These are phyloP conservation scores for Hymenoscyphus fraxineus DNA, from an alignment of 2,329 filamentous ascomycete genomes.

Conservation along the genomic window DNA sequence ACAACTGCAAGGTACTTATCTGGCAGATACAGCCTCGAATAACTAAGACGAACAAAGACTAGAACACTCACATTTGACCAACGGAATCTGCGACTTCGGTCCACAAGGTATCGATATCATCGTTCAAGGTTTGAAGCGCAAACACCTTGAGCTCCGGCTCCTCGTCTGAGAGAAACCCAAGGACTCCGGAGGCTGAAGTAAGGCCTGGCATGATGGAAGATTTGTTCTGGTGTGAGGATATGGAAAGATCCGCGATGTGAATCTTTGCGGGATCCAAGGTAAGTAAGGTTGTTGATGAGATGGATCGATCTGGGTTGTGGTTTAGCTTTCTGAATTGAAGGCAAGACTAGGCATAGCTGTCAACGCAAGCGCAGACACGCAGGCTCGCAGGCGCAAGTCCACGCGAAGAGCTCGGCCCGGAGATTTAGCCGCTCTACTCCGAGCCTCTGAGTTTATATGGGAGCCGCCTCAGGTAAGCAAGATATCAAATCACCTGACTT, in stretches of 20 bases:
- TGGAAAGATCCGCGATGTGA: not conserved
- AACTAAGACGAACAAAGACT: not conserved
- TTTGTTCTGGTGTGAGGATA: not conserved
- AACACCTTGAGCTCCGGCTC: conserved; percentile 93
- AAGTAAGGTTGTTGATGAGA: not conserved
- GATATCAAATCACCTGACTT: not conserved
- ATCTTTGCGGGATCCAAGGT: not conserved
- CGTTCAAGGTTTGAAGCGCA: conserved; percentile 90
- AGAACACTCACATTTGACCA: conserved; percentile 75
- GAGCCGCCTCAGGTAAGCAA: too few relatives aligned
- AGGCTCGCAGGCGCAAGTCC: too few relatives aligned
- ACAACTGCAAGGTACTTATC: not conserved
- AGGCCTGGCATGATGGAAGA: conserved; percentile 72
- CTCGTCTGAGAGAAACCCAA: conserved; percentile 93
- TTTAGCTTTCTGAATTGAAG: not conserved
- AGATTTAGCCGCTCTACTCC: not conserved
- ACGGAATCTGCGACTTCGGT: conserved; percentile 91
- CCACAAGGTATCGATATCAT: conserved; percentile 96
- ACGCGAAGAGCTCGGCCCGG: not conserved
- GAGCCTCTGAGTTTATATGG: too few relatives aligned
- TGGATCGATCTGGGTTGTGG: not conserved
- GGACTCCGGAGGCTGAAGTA: conserved; percentile 87
- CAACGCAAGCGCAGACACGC: not conserved
- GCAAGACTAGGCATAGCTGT: not conserved
- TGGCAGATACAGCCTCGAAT: not conserved